Percentiles rank a stretch among this genome's conserved stretches.
Conservation (phyloP, 179 eudicot species). For the Camellia oleifera region DNA sequence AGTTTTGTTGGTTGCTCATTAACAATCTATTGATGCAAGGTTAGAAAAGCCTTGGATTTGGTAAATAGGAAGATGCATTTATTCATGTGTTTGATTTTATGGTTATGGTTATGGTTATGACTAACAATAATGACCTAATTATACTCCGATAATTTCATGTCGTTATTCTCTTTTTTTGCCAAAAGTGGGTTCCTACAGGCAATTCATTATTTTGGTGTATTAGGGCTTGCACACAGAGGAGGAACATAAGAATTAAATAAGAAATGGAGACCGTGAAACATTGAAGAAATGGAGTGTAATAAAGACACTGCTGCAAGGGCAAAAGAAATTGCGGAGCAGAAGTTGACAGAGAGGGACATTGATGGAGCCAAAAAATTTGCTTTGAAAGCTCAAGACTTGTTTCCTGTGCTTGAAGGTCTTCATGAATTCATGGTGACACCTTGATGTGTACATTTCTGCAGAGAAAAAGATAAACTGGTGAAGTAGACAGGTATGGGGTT, state of each 20-base stretch:
- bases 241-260: neutral
- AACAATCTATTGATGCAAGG: neutral
- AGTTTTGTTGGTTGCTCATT: conserved; percentile 2
- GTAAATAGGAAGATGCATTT: neutral
- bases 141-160: neutral
- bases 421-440: conserved; percentile 55
- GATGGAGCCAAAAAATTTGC: conserved; percentile 65
- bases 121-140: neutral
- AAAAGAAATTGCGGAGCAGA: conserved; percentile 63
- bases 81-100: neutral
- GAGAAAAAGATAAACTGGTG: conserved; percentile 53
- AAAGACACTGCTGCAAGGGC: conserved; percentile 75
- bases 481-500: conserved; percentile 59
- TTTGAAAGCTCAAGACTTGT: conserved; percentile 55
- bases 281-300: conserved; percentile 63
- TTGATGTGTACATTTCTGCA: conserved; percentile 51
- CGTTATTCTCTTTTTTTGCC: neutral
- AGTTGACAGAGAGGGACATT: conserved; percentile 49
- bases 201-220: neutral
- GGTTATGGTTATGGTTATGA: neutral
- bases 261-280: neutral
- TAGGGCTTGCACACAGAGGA: neutral
- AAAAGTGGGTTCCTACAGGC: neutral
- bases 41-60: neutral
- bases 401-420: conserved; percentile 66